Evolutionary conservation across 805 yeast genomes (phyloP), one percentile per base, ranked within the genome.

Genomic region (Candida verbasci): DNA sequence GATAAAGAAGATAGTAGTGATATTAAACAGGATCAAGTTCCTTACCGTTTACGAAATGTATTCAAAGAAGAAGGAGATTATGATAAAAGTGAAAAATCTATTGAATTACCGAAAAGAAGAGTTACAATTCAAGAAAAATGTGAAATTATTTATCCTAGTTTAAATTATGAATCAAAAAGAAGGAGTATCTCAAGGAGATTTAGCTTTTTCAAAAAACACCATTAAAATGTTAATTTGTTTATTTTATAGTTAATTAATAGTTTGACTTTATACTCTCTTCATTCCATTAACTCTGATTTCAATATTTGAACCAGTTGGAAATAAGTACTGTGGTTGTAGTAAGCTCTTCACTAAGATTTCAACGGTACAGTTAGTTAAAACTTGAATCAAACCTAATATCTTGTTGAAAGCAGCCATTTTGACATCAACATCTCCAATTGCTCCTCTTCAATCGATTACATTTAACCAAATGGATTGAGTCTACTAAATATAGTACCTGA

Each of bases 401-500:
- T n/a, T n/a, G n/a, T n/a, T n/a, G n/a, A n/a, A n/a, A n/a, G n/a
- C n/a, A n/a, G n/a, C n/a, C n/a, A n/a, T n/a, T n/a, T n/a, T n/a
- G n/a, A n/a, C n/a, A n/a, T n/a, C n/a, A n/a, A n/a, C n/a, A n/a
- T n/a, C n/a, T n/a, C n/a, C n/a, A n/a, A n/a, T n/a, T n/a, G n/a
- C n/a, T n/a, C n/a, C 22, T 20, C 22, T 20, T 10, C 17, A 10
- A 21, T n/a, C n/a, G n/a, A n/a, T n/a, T n/a, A n/a, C n/a, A n/a
- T 17, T 34, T n/a, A 24, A 3, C 27, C 24, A 32, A 65, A 61
- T 6, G 72, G 72, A 40, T 72, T 76, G 20, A 80, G 48, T 44
- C 78, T 72, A 14, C 65, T 53, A 20, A 78, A 54, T 11, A 74
- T 29, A 8, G 61, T 58, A 24, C 72, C 68, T 1, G 80, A 61